A percentile compares a stretch with the other conserved stretches of the same genome.
phyloP scores from a whole-genome alignment of 2,329 filamentous ascomycete species.

The Diaporthe vexans region DNA sequence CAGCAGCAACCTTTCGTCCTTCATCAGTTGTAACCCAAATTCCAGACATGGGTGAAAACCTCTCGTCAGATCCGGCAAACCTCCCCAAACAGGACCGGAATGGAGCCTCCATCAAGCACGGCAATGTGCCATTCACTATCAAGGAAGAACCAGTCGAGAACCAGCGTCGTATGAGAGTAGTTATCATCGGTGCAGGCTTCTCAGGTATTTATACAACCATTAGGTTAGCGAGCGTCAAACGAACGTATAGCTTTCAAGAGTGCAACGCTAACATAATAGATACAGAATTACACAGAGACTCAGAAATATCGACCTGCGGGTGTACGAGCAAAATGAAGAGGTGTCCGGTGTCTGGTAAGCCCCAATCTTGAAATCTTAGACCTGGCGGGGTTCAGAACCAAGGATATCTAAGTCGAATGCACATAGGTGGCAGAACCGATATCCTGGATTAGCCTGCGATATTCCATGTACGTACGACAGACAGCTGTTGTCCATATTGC shows the following conservation, averaged over 20 bases:
- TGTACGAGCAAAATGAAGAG: neutral
- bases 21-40: neutral
- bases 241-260: neutral
- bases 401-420: neutral
- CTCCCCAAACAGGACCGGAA: neutral
- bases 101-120: neutral
- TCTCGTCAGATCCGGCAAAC: neutral
- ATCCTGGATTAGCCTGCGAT: neutral
- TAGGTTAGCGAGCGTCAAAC: neutral
- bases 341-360: neutral
- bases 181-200: neutral
- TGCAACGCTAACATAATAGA: neutral
- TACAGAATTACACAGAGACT: neutral
- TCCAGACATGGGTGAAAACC: neutral
- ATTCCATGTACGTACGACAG: constrained; percentile 3
- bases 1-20: neutral
- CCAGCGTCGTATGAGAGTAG: neutral
- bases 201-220: neutral
- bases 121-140: neutral
- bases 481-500: neutral
- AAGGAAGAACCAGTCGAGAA: neutral
- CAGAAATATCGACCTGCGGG: neutral
- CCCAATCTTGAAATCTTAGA: neutral
- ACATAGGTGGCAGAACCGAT: neutral
- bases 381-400: neutral